phyloP scores from a whole-genome alignment of 805 yeast genomes.

The Wickerhamomyces subpelliculosus region DNA sequence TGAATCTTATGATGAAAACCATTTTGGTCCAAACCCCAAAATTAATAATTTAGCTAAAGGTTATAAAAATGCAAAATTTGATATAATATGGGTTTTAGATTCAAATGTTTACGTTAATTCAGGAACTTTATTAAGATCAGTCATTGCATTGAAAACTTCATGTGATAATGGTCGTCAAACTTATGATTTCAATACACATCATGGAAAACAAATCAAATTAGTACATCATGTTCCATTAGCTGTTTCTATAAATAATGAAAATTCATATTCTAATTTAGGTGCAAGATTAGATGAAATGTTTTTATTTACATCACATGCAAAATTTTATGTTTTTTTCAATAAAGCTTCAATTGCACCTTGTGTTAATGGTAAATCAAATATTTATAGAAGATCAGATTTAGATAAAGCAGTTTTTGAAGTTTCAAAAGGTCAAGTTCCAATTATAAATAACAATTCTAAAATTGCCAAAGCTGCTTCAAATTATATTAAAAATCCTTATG shows the following conservation, averaged over 20 bases:
- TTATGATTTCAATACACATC: constrained; percentile 9
- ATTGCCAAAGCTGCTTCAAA: constrained; percentile 28
- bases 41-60: constrained; percentile 85
- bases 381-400: constrained; percentile 62
- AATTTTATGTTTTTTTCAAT: constrained; percentile 76
- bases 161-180: constrained; percentile 42
- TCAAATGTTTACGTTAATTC: constrained; percentile 76
- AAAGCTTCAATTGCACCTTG: constrained; percentile 75
- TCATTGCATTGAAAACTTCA: constrained; percentile 40
- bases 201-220: constrained; percentile 43
- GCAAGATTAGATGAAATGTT: constrained; percentile 80
- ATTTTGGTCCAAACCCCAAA: constrained; percentile 83
- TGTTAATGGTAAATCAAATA: constrained; percentile 83
- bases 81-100: constrained; percentile 79
- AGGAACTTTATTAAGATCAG: constrained; percentile 59
- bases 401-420: constrained; percentile 46
- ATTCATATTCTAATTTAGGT: constrained; percentile 32
- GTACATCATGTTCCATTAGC: constrained; percentile 83
- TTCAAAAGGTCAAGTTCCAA: constrained; percentile 23
- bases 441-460: constrained; percentile 25
- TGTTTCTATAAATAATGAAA: constrained; percentile 24
- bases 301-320: constrained; percentile 74
- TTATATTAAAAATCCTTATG: constrained; percentile 23
- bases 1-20: constrained; percentile 28
- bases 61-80: constrained; percentile 57